phyloP scores from a whole-genome alignment of 2,329 filamentous ascomycete genomes.

The Curvularia lunata region DNA sequence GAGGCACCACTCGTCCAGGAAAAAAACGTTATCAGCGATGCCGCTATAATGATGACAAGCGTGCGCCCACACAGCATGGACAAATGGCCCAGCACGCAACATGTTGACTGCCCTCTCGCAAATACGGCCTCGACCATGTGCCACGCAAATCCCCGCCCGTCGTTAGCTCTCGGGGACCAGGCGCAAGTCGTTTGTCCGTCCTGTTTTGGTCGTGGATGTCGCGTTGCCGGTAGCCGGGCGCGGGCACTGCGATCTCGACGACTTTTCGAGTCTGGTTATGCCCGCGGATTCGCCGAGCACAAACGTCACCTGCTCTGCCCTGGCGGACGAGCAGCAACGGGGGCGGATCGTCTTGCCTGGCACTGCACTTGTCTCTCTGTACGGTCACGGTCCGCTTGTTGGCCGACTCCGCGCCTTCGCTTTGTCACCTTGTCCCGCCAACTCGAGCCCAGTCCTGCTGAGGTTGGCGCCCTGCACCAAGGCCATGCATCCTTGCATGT shows the following conservation, averaged over 20 bases:
- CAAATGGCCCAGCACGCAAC: background rate
- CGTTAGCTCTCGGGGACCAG: slow-evolving; percentile 5
- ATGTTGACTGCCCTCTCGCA: slow-evolving; percentile 7
- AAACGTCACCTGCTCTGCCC: slow-evolving; percentile 28
- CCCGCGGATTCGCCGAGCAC: slow-evolving; percentile 22
- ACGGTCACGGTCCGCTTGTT: slow-evolving; percentile 34
- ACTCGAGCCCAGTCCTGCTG: slow-evolving; percentile 42
- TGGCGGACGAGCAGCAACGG: slow-evolving; percentile 16
- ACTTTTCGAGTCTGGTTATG: slow-evolving; percentile 12
- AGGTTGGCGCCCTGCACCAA: slow-evolving; percentile 46
- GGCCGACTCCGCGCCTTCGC: slow-evolving; percentile 41
- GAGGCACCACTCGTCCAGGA: slow-evolving; percentile 4
- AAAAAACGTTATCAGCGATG: slow-evolving; percentile 28
- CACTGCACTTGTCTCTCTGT: slow-evolving; percentile 24
- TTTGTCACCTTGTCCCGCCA: slow-evolving; percentile 40
- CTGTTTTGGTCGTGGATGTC: slow-evolving; percentile 31
- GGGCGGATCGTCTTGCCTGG: slow-evolving; percentile 3
- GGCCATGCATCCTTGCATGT: slow-evolving; percentile 37
- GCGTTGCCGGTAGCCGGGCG: slow-evolving; percentile 19
- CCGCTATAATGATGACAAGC: slow-evolving; percentile 12
- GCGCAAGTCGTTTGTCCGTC: slow-evolving; percentile 25
- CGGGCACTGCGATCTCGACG: slow-evolving; percentile 23
- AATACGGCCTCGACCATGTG: slow-evolving; percentile 25
- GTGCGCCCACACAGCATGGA: background rate
- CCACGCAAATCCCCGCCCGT: slow-evolving; percentile 1